These are phyloP conservation scores for Oenanthe javanica DNA, from an alignment of 140 eudicot species.

Conservation along the genomic window DNA sequence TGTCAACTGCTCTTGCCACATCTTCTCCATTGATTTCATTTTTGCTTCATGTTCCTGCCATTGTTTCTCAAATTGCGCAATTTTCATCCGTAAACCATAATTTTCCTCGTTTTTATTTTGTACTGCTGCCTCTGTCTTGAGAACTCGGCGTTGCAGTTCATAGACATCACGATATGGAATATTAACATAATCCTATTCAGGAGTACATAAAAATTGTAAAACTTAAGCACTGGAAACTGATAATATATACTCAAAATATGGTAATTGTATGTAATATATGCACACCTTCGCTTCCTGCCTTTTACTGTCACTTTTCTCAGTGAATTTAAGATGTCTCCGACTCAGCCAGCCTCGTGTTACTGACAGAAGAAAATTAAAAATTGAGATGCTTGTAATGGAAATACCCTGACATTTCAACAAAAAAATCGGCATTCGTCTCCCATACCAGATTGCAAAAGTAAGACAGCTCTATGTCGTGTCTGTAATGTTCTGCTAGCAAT, in stretches of 20 bases:
- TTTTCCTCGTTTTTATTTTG: constrained; percentile 51
- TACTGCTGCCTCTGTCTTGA: constrained; percentile 51
- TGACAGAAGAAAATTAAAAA: constrained; percentile 10
- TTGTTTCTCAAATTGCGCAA: constrained; percentile 41
- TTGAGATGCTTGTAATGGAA: not conserved
- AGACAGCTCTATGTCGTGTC: constrained; percentile 22
- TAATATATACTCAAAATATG: not conserved
- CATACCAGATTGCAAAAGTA: constrained; percentile 43
- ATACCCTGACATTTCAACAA: not conserved
- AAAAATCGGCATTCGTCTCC: not conserved
- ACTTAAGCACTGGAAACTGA: not conserved
- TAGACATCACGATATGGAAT: constrained; percentile 29
- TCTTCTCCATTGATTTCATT: constrained; percentile 63
- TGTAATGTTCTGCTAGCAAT: constrained; percentile 17
- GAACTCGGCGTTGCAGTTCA: constrained; percentile 51
- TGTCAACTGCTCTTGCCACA: constrained; percentile 74
- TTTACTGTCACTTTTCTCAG: not conserved
- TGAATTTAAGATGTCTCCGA: constrained; percentile 21
- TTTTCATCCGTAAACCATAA: constrained; percentile 29
- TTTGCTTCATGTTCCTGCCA: constrained; percentile 53
- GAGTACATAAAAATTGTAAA: not conserved
- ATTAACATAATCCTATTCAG: constrained; percentile 26
- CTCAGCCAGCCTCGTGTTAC: constrained; percentile 50
- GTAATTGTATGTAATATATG: not conserved
- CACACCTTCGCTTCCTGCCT: constrained; percentile 20